Percentiles rank a stretch among this genome's conserved stretches.
These are phyloP conservation scores for Mentha longifolia DNA, from an alignment of 257 asterid species.

Conservation along the genomic window DNA sequence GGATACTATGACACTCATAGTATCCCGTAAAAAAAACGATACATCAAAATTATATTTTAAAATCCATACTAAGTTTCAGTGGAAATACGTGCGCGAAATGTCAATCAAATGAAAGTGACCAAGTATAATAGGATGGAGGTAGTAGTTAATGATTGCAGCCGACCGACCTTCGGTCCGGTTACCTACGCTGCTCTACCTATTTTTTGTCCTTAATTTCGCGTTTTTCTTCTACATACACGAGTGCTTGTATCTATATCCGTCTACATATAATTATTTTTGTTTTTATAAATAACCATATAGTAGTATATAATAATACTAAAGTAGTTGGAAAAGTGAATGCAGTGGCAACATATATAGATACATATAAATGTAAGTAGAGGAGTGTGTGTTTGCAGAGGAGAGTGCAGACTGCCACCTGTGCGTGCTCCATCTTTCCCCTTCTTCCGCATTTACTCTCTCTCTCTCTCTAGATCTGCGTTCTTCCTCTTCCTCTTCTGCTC, in stretches of 20 bases:
- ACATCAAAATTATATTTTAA: no score
- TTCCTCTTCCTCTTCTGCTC: not conserved
- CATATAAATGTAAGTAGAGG: slow-evolving; percentile 4
- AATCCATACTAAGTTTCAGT: no score
- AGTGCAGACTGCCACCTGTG: slow-evolving; percentile 51
- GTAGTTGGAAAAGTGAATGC: slow-evolving; percentile 1
- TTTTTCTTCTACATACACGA: slow-evolving; percentile 25
- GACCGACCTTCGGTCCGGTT: slow-evolving; percentile 27
- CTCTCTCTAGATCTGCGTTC: slow-evolving; percentile 34
- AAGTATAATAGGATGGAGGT: no score
- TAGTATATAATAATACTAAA: not conserved
- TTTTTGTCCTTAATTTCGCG: slow-evolving; percentile 5
- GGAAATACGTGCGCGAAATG: no score
- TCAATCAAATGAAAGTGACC: no score
- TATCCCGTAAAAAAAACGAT: no score
- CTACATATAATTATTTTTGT: slow-evolving; percentile 1
- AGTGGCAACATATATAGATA: slow-evolving; percentile 11
- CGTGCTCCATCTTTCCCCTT: slow-evolving; percentile 42
- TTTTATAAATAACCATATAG: no score
- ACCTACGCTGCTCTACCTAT: slow-evolving; percentile 12
- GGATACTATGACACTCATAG: no score
- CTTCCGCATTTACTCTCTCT: slow-evolving; percentile 25
- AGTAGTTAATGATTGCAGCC: slow-evolving; percentile 16
- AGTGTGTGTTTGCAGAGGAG: slow-evolving; percentile 32
- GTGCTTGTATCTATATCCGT: slow-evolving; percentile 37